A percentile compares a stretch with the other conserved stretches of the same genome.
phyloP scores from a whole-genome alignment of 2,329 filamentous ascomycete genomes.

The Ophiostoma himal-ulmi region DNA sequence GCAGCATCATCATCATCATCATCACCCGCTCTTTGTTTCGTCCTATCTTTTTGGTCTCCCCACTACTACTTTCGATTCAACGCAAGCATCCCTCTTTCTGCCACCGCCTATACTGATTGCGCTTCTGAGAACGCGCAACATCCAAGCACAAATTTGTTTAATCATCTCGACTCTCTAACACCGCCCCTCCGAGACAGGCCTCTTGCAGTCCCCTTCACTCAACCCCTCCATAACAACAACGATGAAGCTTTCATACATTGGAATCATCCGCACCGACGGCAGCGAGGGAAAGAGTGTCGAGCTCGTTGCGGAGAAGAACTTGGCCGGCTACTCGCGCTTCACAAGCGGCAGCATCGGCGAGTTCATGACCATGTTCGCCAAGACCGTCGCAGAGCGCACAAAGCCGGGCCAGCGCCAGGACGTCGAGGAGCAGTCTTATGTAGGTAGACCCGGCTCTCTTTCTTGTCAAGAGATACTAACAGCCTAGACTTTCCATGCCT shows the following conservation, averaged over 20 bases:
- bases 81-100: neutral
- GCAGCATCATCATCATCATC: neutral
- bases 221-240: neutral
- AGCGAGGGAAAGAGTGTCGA: slow-evolving; percentile 21
- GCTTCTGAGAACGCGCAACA: neutral
- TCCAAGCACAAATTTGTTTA: neutral
- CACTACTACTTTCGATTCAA: neutral
- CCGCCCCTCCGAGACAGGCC: neutral
- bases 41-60: neutral
- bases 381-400: slow-evolving; percentile 76
- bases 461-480: neutral
- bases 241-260: neutral
- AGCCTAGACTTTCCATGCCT: slow-evolving; percentile 55
- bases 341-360: slow-evolving; percentile 48
- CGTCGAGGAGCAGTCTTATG: slow-evolving; percentile 64
- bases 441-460: neutral
- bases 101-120: neutral
- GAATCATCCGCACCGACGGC: slow-evolving; percentile 36
- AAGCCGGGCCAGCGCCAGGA: slow-evolving; percentile 73
- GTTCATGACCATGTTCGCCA: slow-evolving; percentile 72
- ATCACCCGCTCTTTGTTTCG: neutral
- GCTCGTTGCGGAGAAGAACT: slow-evolving; percentile 59
- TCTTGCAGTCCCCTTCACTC: neutral
- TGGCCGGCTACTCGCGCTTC: slow-evolving; percentile 74
- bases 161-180: neutral